phyloP scores from a whole-genome alignment of 2,329 filamentous ascomycete species.

The Hypoxylon rubiginosum region DNA sequence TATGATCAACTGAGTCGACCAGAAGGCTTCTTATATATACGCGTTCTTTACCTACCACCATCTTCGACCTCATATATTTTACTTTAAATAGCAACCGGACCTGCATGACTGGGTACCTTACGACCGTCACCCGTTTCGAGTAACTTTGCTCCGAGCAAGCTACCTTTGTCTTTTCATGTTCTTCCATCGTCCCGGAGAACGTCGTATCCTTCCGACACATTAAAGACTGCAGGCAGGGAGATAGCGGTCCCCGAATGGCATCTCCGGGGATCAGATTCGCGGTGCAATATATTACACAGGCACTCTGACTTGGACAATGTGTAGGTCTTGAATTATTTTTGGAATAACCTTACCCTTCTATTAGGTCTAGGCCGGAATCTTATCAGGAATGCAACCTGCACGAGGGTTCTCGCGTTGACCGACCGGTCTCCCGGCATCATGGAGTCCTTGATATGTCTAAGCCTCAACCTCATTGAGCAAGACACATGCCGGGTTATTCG shows the following conservation, averaged over 20 bases:
- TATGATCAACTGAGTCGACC: conserved; percentile 24
- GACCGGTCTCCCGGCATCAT: background rate
- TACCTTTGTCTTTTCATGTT: conserved; percentile 16
- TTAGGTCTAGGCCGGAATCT: conserved; percentile 29
- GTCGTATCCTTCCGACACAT: conserved; percentile 25
- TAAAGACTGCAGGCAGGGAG: conserved; percentile 24
- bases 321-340: conserved; percentile 34
- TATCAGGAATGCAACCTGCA: conserved; percentile 20
- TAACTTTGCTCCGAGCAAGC: conserved; percentile 28
- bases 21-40: conserved; percentile 33
- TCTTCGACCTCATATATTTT: conserved; percentile 18
- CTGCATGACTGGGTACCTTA: conserved; percentile 36
- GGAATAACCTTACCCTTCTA: conserved; percentile 38
- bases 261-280: conserved; percentile 33
- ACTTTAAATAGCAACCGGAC: conserved; percentile 33
- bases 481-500: background rate
- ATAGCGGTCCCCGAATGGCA: conserved; percentile 36
- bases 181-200: conserved; percentile 30
- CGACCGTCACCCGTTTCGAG: conserved; percentile 40
- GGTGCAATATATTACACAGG: conserved; percentile 38
- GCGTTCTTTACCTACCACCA: conserved; percentile 15
- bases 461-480: background rate
- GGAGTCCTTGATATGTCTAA: background rate
- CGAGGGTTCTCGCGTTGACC: conserved; percentile 3
- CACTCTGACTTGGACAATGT: conserved; percentile 17